Base-by-base conservation (phyloP, 1,139 yeast species). In the Geotrichum macrosporum region DNA sequence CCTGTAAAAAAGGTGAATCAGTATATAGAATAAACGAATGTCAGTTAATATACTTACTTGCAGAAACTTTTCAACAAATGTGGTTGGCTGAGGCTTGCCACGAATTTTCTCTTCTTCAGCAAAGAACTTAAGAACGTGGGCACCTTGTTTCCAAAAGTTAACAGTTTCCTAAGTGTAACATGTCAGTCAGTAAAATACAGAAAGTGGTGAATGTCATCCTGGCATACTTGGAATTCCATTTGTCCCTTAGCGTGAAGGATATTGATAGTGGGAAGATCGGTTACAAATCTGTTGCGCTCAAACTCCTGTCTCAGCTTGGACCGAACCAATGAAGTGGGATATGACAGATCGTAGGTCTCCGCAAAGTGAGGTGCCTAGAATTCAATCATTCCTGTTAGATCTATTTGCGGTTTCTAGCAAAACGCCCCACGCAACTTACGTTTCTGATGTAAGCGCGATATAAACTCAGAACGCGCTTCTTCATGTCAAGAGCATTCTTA, bases 121-220 rank as follows among this genome's bases (percentile, higher is more conserved):
- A 59, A 85, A 85, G 70, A 80, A 85, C 69, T 83, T 80, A 78
- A 84, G 73, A 34, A 86, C 88, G 67, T 86, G 95, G 57, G 92
- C 78, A 62, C 79, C 82, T 71, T 86, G 95, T 67, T 86, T 86
- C 95, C 95, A 86, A 72, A 85, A 86, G 70, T 86, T 86, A 60
- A 83, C 75, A 62, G 86, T 76, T 65, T 86, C 95, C 64, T 44
- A 37, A 2, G 27, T 35, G 9, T 13, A 10, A 4, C n/a, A 26
- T 8, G 21, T 16, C 8, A 37, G 21, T 32, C 31, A 41, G 6
- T 15, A 18, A 15, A 19, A 15, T 16, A 18, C 34, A 13, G 20
- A 24, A 8, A 8, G 6, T 24, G 10, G 6, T 6, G 27, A 6
- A 10, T 24, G 6, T 24, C 10, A 8, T 24, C 10, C 27, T 24